These are phyloP conservation scores for Mycena amicta DNA, from an alignment of 768 basidiomycete genomes.

Conservation along the genomic window DNA sequence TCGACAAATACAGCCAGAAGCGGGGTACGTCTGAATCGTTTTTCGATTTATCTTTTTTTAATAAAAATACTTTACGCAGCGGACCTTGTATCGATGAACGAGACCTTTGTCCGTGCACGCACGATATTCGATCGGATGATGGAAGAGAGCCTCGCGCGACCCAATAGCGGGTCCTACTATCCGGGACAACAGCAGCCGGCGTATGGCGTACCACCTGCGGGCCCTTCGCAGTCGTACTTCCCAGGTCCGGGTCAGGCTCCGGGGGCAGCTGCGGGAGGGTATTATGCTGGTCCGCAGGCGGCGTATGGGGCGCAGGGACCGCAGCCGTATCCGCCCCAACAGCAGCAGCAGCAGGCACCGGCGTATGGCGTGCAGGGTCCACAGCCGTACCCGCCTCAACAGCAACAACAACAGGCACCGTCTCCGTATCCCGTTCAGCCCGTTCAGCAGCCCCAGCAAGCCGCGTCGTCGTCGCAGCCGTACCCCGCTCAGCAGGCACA, in stretches of 20 bases:
- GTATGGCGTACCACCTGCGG: not conserved
- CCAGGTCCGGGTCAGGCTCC: slow-evolving; percentile 4
- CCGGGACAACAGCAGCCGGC: slow-evolving; percentile 24
- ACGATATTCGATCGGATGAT: slow-evolving; percentile 93
- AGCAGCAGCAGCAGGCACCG: slow-evolving; percentile 11
- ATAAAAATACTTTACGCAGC: slow-evolving; percentile 58
- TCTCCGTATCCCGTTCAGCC: slow-evolving; percentile 15
- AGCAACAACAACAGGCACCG: not conserved
- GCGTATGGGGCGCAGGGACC: slow-evolving; percentile 35
- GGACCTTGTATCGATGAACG: slow-evolving; percentile 93
- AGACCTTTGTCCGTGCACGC: slow-evolving; percentile 86
- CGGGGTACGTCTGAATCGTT: slow-evolving; percentile 42
- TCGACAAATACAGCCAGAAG: slow-evolving; percentile 97
- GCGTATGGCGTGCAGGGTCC: slow-evolving; percentile 32
- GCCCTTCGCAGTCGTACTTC: slow-evolving; percentile 20
- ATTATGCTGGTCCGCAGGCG: slow-evolving; percentile 16
- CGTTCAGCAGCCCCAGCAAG: slow-evolving; percentile 28
- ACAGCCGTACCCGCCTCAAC: not conserved
- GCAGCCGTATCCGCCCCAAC: slow-evolving; percentile 42
- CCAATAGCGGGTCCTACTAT: slow-evolving; percentile 54
- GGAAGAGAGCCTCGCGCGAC: slow-evolving; percentile 83
- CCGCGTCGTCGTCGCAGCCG: not conserved
- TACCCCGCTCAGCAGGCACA: slow-evolving; percentile 1
- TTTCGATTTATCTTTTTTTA: not conserved
- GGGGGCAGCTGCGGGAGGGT: slow-evolving; percentile 22